phyloP scores from a whole-genome alignment of 345 rosid genomes.

The Ricinus communis region DNA sequence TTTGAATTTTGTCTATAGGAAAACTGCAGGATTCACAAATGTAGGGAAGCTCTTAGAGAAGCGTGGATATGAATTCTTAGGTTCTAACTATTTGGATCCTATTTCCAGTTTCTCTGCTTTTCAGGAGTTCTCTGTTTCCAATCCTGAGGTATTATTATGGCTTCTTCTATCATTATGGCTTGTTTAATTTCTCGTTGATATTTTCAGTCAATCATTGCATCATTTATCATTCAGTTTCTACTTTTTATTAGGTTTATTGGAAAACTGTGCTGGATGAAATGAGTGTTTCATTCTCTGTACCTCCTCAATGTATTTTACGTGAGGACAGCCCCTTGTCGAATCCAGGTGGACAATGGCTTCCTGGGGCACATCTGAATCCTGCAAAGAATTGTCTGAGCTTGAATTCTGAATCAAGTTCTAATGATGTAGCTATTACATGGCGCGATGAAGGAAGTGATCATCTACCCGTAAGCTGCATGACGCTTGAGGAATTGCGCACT shows the following conservation, averaged over 20 bases:
- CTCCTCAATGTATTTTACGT: slow-evolving; percentile 60
- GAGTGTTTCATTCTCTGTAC: slow-evolving; percentile 49
- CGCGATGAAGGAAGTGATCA: slow-evolving; percentile 78
- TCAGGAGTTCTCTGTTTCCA: slow-evolving; percentile 81
- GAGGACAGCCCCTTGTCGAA: slow-evolving; percentile 30
- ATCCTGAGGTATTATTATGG: slow-evolving; percentile 65
- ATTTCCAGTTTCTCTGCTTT: slow-evolving; percentile 74
- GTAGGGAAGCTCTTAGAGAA: slow-evolving; percentile 70
- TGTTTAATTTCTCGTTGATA: too few species aligned
- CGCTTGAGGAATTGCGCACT: slow-evolving; percentile 62
- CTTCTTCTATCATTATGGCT: not conserved
- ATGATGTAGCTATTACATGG: slow-evolving; percentile 72
- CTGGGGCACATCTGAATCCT: slow-evolving; percentile 78
- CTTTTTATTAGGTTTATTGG: slow-evolving; percentile 71
- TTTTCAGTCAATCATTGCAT: too few species aligned
- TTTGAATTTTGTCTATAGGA: slow-evolving; percentile 41
- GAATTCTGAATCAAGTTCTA: slow-evolving; percentile 50
- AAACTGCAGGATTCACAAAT: slow-evolving; percentile 58
- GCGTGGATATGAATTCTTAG: slow-evolving; percentile 70
- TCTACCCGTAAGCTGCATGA: slow-evolving; percentile 63
- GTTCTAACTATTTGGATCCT: slow-evolving; percentile 69
- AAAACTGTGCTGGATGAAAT: slow-evolving; percentile 68
- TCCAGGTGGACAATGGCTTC: slow-evolving; percentile 94
- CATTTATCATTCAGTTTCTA: not conserved
- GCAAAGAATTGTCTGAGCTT: slow-evolving; percentile 64